These are phyloP conservation scores for Nakataea oryzae DNA, from an alignment of 2,329 filamentous ascomycete genomes.

Conservation along the genomic window DNA sequence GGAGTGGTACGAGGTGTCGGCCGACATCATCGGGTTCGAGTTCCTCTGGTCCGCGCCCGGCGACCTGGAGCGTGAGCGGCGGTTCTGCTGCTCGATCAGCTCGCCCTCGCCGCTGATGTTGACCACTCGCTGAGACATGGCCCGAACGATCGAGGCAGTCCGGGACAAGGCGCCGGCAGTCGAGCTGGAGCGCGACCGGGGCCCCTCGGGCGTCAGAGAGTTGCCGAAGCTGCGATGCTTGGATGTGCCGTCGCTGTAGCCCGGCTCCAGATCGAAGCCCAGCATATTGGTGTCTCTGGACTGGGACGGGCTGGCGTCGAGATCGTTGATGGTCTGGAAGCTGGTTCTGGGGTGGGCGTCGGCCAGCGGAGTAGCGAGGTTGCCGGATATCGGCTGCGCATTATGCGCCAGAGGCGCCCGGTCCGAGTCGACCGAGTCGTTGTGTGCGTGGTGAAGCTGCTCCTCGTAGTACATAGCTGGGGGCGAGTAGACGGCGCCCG, in stretches of 20 bases:
- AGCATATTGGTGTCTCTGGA: constrained; percentile 41
- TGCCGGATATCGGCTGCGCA: constrained; percentile 43
- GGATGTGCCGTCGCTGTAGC: constrained; percentile 27
- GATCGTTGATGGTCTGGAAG: constrained; percentile 44
- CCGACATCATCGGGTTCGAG: constrained; percentile 25
- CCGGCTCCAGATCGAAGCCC: constrained; percentile 47
- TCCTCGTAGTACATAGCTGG: constrained; percentile 31
- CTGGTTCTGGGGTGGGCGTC: constrained; percentile 39
- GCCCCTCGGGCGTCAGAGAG: constrained; percentile 38
- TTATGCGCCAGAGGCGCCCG: constrained; percentile 44
- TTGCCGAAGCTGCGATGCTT: constrained; percentile 47
- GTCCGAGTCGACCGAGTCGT: constrained; percentile 44
- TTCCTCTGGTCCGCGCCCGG: constrained; percentile 29
- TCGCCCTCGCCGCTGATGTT: constrained; percentile 93
- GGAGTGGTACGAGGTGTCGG: constrained; percentile 40
- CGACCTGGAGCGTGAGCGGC: constrained; percentile 49
- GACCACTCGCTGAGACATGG: constrained; percentile 94
- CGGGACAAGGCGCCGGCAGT: constrained; percentile 54
- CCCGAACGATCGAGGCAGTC: constrained; percentile 66
- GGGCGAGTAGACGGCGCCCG: constrained; percentile 14
- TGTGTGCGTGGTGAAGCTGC: constrained; percentile 20
- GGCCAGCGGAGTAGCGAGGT: constrained; percentile 26
- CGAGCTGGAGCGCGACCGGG: constrained; percentile 52
- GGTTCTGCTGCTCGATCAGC: constrained; percentile 61
- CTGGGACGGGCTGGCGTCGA: constrained; percentile 44